Evolutionary conservation across 2,329 filamentous ascomycete species (phyloP).

Genomic region (Xylariaceae sp.): DNA sequence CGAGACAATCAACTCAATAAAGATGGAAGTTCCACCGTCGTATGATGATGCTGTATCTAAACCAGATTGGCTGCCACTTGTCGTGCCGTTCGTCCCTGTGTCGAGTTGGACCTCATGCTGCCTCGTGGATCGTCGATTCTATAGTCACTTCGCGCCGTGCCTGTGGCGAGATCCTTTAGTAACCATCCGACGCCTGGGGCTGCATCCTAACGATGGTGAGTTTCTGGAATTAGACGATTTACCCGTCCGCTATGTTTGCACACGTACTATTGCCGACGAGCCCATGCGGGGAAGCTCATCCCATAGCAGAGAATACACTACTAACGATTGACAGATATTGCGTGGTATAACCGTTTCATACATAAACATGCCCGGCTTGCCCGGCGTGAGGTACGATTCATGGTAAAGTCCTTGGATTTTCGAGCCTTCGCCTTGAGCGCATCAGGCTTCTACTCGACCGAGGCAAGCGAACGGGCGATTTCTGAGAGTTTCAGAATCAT

Average conservation of each 20-base stretch:
- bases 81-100: slow-evolving; percentile 40
- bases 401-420: slow-evolving; percentile 46
- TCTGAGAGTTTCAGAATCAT: slow-evolving; percentile 38
- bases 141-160: slow-evolving; percentile 45
- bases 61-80: slow-evolving; percentile 46
- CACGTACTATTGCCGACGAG: not conserved
- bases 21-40: slow-evolving; percentile 43
- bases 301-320: slow-evolving; percentile 20
- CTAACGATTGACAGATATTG: slow-evolving; percentile 38
- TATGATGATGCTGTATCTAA: slow-evolving; percentile 47
- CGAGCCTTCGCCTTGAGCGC: slow-evolving; percentile 38
- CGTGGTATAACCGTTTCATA: slow-evolving; percentile 47
- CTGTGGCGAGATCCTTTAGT: slow-evolving; percentile 49
- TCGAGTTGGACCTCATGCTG: slow-evolving; percentile 43
- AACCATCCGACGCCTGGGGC: slow-evolving; percentile 35
- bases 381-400: slow-evolving; percentile 36
- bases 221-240: not conserved
- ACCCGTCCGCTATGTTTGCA: not conserved
- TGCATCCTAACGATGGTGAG: slow-evolving; percentile 42
- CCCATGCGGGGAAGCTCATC: not conserved
- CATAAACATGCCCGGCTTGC: slow-evolving; percentile 35
- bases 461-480: slow-evolving; percentile 35
- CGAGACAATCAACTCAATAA: not conserved
- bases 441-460: slow-evolving; percentile 39
- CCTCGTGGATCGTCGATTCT: slow-evolving; percentile 44